phyloP scores from a whole-genome alignment of 495 filamentous ascomycete species.

The Trypethelium eluteriae region DNA sequence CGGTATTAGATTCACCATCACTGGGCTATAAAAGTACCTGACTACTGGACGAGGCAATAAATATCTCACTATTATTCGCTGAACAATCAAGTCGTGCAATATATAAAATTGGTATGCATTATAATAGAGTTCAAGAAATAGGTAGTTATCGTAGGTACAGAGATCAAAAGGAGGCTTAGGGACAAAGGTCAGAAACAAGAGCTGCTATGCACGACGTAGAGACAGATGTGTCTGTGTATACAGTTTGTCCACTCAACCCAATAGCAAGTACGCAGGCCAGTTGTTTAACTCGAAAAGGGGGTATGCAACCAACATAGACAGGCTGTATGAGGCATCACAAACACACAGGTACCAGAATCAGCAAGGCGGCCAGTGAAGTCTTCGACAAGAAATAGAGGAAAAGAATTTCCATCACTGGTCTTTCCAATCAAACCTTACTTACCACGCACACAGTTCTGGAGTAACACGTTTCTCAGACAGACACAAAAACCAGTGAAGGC shows the following conservation, averaged over 20 bases:
- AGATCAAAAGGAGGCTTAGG: background rate
- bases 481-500: background rate
- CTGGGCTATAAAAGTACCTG: background rate
- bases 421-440: background rate
- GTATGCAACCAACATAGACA: background rate
- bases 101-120: background rate
- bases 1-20: background rate
- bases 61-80: no score
- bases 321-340: no score
- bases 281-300: background rate
- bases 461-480: background rate
- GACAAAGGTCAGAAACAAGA: background rate
- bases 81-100: background rate
- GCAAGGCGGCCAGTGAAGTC: no score
- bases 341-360: no score
- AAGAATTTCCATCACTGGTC: background rate
- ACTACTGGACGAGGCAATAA: background rate
- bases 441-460: background rate
- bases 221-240: background rate
- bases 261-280: background rate
- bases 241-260: background rate
- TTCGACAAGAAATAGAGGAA: no score
- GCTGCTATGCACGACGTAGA: background rate
- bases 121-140: background rate
- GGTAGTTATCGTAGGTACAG: background rate